Conservation (phyloP, 129 eudicot genomes). For the Gnaphalium uliginosum region DNA sequence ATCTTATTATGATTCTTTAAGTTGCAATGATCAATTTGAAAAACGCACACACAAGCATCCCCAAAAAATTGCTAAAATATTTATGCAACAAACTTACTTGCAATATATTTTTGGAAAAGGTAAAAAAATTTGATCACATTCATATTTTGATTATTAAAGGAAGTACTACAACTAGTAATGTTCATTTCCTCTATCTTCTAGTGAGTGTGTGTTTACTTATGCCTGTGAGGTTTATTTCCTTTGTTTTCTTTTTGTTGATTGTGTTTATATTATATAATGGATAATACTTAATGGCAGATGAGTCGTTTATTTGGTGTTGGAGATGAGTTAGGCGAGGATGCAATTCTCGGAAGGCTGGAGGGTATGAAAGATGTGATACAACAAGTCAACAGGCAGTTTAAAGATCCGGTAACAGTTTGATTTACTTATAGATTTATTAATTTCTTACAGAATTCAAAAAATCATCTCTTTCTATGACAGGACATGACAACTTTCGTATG, state of each 20-base stretch:
- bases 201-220: not conserved
- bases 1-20: not conserved
- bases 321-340: slow-evolving; percentile 88
- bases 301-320: slow-evolving; percentile 80
- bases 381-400: slow-evolving; percentile 92
- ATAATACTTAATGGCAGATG: slow-evolving; percentile 62
- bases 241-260: not conserved
- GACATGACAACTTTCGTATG: slow-evolving; percentile 93
- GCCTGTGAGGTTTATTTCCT: not conserved
- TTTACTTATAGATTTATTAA: not conserved
- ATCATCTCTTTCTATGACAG: slow-evolving; percentile 39
- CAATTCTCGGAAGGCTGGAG: slow-evolving; percentile 89
- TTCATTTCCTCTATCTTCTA: not conserved
- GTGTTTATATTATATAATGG: not conserved
- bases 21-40: not conserved
- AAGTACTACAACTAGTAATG: not conserved
- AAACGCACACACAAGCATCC: not conserved
- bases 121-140: not conserved
- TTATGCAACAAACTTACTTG: no score
- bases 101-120: no score
- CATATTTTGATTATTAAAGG: not conserved
- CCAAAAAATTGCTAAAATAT: not conserved
- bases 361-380: slow-evolving; percentile 92
- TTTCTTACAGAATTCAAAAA: not conserved
- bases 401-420: slow-evolving; percentile 71